phyloP scores from a whole-genome alignment of 1,284 basidiomycete genomes.

The Leccinum pallidistipes region DNA sequence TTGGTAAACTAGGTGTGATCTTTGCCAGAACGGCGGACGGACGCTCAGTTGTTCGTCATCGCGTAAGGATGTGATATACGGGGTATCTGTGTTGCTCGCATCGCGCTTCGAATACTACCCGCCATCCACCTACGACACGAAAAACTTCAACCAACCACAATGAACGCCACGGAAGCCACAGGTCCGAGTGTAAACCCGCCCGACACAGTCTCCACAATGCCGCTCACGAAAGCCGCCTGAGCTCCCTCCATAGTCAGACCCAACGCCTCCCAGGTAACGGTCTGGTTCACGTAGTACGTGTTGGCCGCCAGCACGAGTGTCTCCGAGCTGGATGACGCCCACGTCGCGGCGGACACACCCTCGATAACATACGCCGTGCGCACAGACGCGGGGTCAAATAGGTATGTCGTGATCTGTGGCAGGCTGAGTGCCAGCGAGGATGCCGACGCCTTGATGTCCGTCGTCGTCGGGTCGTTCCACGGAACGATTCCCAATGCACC shows the following conservation, averaged over 20 bases:
- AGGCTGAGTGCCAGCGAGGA: conserved; percentile 52
- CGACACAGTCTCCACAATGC: not conserved
- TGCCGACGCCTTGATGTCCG: conserved; percentile 58
- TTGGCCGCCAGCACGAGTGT: conserved; percentile 46
- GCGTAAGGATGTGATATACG: no score
- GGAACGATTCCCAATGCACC: conserved; percentile 66
- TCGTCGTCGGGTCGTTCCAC: conserved; percentile 65
- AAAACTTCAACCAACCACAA: not conserved
- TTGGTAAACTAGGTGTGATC: no score
- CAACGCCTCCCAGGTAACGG: conserved; percentile 23
- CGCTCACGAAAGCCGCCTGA: conserved; percentile 5
- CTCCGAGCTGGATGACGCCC: conserved; percentile 32
- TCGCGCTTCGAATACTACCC: no score
- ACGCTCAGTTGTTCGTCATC: no score
- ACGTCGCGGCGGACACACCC: conserved; percentile 41
- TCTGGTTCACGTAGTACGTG: conserved; percentile 37
- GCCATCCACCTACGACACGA: not conserved
- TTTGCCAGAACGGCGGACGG: no score
- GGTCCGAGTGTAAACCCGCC: not conserved
- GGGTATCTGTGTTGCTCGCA: no score
- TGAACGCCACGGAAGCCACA: not conserved
- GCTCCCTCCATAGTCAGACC: conserved; percentile 5
- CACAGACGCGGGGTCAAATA: conserved; percentile 36
- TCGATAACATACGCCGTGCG: conserved; percentile 31
- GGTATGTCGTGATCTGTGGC: conserved; percentile 40